These are phyloP conservation scores for Rubroshorea leprosula DNA, from an alignment of 345 rosid genomes.

Conservation along the genomic window DNA sequence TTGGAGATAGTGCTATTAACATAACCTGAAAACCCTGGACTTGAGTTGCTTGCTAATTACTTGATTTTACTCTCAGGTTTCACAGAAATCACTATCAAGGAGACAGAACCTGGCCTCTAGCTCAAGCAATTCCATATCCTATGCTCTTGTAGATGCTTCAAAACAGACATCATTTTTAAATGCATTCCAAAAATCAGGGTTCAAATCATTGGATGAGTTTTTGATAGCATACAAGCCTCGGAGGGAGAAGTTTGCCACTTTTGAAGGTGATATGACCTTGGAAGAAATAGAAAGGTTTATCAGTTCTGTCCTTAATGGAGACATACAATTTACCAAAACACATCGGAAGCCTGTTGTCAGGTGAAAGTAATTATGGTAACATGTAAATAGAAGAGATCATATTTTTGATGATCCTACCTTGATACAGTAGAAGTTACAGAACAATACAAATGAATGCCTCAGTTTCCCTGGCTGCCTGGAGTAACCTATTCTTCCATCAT, in stretches of 20 bases:
- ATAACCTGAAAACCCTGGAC: background rate
- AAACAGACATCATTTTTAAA: conserved; percentile 55
- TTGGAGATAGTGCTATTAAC: background rate
- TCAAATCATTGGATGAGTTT: conserved; percentile 40
- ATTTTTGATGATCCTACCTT: too few species aligned
- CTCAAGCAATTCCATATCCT: conserved; percentile 48
- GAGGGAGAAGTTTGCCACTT: conserved; percentile 53
- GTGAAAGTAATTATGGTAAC: too few species aligned
- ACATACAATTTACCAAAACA: conserved; percentile 47
- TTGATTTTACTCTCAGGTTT: conserved; percentile 45
- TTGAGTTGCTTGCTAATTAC: conserved; percentile 13
- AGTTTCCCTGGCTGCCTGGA: too few species aligned
- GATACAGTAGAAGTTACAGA: too few species aligned
- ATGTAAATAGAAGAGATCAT: too few species aligned
- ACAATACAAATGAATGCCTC: too few species aligned
- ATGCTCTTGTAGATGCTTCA: conserved; percentile 55
- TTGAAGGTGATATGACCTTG: conserved; percentile 32
- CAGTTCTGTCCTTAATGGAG: conserved; percentile 71
- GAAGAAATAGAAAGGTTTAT: conserved; percentile 70
- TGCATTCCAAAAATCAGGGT: conserved; percentile 60
- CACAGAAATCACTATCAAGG: conserved; percentile 70
- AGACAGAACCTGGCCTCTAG: conserved; percentile 33
- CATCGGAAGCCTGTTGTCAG: conserved; percentile 53
- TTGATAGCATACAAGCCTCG: conserved; percentile 78
- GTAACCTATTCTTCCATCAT: too few species aligned